Base-by-base conservation (phyloP, 495 filamentous ascomycete genomes). In the Glarea lozoyensis region DNA sequence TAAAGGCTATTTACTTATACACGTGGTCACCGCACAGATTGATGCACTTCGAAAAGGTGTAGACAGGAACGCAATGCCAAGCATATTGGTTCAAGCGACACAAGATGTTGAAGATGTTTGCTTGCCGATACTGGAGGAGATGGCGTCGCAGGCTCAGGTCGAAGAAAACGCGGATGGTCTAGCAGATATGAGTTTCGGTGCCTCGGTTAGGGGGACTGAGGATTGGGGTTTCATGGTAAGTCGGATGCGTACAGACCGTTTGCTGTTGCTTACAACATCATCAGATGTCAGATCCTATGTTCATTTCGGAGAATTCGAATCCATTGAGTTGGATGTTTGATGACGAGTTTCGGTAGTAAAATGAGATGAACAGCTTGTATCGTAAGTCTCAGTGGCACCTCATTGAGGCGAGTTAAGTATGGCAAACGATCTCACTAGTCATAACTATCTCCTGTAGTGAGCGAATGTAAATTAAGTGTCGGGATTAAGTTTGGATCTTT, bases 1-100 rank as follows among this genome's bases (percentile, higher is more conserved):
- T n/a, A 80, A 79, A 45, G 71, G 67, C 1, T 70, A 70, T 32
- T 30, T 81, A 19, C 55, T 78, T 19, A 48, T 57, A 0, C 43
- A 46, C 2, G 42, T 72, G 4, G 37, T 78, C 0, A 21, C 44
- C 3, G 66, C 65, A 3, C 66, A 75, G 36, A 53, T 77, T 0
- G 55, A 72, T 3, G 68, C 54, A 9, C 38, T 73, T 3, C 59
- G 61, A 53, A 46, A 47, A 15, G 62, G 69, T 10, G 2, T 67
- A 1, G 29, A 35, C 1, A 60, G 59, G 15, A 52, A 65, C 0
- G 57, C 68, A 10, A 10, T 68, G 0, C 34, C 55, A 2, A 35
- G 42, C 4, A 19, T 56, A 7, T 46, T 72, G 2, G 24, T 69
- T 0, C 54, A 54, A 16, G 58, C 68, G 11, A 67, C 57, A 1